phyloP scores from a whole-genome alignment of 1,284 basidiomycete species.

The Sporisorium graminicola region DNA sequence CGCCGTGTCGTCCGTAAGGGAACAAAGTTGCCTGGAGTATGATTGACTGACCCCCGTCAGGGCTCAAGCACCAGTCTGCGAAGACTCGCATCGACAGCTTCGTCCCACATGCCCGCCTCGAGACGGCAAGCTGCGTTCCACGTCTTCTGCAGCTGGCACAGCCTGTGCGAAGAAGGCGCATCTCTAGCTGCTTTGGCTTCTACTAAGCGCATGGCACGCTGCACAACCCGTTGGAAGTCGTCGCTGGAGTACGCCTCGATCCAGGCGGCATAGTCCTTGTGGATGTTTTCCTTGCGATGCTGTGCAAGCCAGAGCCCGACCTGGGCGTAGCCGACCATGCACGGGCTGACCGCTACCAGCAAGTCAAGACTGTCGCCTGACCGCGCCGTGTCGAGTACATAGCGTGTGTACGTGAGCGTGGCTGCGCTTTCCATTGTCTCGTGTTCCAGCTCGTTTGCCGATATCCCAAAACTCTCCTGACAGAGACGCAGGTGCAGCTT shows the following conservation, averaged over 20 bases:
- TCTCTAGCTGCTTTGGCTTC: slow-evolving; percentile 71
- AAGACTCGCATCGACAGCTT: slow-evolving; percentile 73
- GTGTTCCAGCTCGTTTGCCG: slow-evolving; percentile 39
- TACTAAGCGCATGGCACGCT: slow-evolving; percentile 77
- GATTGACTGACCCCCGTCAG: slow-evolving; percentile 12
- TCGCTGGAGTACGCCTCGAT: slow-evolving; percentile 84
- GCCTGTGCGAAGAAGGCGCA: slow-evolving; percentile 76
- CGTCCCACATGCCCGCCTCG: slow-evolving; percentile 92
- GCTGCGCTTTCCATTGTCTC: slow-evolving; percentile 58
- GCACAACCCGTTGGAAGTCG: slow-evolving; percentile 80
- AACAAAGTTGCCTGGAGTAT: too few relatives aligned
- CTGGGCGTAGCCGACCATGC: slow-evolving; percentile 93
- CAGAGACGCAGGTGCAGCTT: slow-evolving; percentile 59
- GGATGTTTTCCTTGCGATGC: slow-evolving; percentile 12
- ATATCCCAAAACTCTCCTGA: slow-evolving; percentile 45
- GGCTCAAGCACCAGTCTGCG: slow-evolving; percentile 32
- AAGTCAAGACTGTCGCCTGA: slow-evolving; percentile 79
- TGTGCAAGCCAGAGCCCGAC: slow-evolving; percentile 78
- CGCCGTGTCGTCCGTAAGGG: neutral
- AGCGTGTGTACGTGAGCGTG: slow-evolving; percentile 65
- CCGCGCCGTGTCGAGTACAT: slow-evolving; percentile 54
- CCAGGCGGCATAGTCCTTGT: slow-evolving; percentile 73
- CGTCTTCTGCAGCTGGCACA: slow-evolving; percentile 79
- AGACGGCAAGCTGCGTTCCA: slow-evolving; percentile 82
- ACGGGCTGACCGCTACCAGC: slow-evolving; percentile 84